These are phyloP conservation scores for Pseudogymnoascus sp. DNA, from an alignment of 2,329 filamentous ascomycete species.

Conservation along the genomic window DNA sequence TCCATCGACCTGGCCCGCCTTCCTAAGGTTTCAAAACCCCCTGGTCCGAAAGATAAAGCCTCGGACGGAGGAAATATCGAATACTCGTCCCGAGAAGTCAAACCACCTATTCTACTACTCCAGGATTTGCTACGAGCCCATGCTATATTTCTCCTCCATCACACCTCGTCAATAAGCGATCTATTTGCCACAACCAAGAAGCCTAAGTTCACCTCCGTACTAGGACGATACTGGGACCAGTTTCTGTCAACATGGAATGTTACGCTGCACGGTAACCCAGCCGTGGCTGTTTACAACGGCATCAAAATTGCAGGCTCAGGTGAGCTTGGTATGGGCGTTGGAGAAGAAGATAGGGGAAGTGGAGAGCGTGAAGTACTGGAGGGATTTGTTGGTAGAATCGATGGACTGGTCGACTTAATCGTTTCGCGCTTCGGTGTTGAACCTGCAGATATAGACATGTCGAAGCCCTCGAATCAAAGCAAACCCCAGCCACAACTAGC, in stretches of 20 bases:
- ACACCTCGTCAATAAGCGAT: slow-evolving; percentile 64
- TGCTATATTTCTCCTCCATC: slow-evolving; percentile 77
- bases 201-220: slow-evolving; percentile 59
- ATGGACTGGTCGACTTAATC: slow-evolving; percentile 79
- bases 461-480: slow-evolving; percentile 11
- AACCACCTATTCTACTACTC: slow-evolving; percentile 67
- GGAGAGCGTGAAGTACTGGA: slow-evolving; percentile 90
- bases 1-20: slow-evolving; percentile 70
- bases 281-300: slow-evolving; percentile 67
- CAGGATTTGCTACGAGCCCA: slow-evolving; percentile 79
- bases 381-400: slow-evolving; percentile 69
- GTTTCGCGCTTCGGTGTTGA: slow-evolving; percentile 71
- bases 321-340: slow-evolving; percentile 87
- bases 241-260: slow-evolving; percentile 74
- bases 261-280: slow-evolving; percentile 81
- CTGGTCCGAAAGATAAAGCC: slow-evolving; percentile 24
- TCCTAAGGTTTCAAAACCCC: slow-evolving; percentile 28
- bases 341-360: slow-evolving; percentile 90
- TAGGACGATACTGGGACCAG: slow-evolving; percentile 75
- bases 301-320: slow-evolving; percentile 85
- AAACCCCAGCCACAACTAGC: slow-evolving; percentile 19
- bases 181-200: slow-evolving; percentile 60
- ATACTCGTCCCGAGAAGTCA: slow-evolving; percentile 85
- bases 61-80: slow-evolving; percentile 42
- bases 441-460: neutral